Evolutionary conservation across 1,139 yeast species (phyloP), one percentile per base, ranked within the genome.

Genomic region (Meyerozyma carpophila): DNA sequence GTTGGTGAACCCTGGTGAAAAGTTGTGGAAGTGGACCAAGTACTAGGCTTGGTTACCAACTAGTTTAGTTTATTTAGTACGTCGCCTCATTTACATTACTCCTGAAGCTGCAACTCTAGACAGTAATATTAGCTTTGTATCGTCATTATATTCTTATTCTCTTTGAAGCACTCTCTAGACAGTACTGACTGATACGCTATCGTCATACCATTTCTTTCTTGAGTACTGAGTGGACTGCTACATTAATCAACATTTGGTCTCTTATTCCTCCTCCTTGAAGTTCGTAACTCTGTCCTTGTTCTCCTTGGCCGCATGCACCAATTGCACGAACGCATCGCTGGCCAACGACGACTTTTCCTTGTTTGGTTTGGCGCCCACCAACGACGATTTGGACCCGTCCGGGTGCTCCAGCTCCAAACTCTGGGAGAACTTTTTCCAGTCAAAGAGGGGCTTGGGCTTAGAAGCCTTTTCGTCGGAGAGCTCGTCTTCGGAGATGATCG

Each of bases 261-360:
- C 14, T 28, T 28, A 28, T 9, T 53, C 52, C 25, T 71, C 52
- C 25, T 71, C 75, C 42, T 62, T 58, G 53, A 61, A 75, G 41
- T 58, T 60, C 39, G 63, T 47, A 0, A 81, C 83, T 41, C 82
- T 69, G 11, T 85, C 88, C 58, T 80, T 82, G 56, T 84, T 82
- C 44, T 79, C 71, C 29, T 79, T 66, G 0, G 91, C 95, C 1
- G 93, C 83, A 44, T 71, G 74, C 2, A 87, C 95, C 48, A 87
- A 77, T 57, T 83, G 91, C 36, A 82, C 84, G 62, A 87, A 84
- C 5, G 88, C 79, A 49, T 70, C 59, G 20, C 63, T 57, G 4
- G 68, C 60, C 43, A 62, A 43, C 24, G 47, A 51, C 40, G 55
- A 56, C 51, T 56, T 43, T 14, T 32, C 41, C 18, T 38, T 41